These are phyloP conservation scores for Diaporthe sp. DNA, from an alignment of 2,329 filamentous ascomycete genomes.

Conservation along the genomic window DNA sequence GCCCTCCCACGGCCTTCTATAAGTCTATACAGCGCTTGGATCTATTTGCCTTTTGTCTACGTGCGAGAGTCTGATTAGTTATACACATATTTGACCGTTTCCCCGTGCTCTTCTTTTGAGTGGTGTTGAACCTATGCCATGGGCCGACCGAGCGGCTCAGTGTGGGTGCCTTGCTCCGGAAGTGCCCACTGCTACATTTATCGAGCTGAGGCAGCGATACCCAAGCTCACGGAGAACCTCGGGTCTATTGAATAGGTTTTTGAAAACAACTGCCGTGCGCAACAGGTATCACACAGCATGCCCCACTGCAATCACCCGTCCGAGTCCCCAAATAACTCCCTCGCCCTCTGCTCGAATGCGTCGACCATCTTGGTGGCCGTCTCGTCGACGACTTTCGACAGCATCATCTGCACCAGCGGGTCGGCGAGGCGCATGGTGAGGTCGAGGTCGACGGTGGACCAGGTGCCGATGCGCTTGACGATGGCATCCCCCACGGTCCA, in stretches of 20 bases:
- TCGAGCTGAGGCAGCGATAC: not conserved
- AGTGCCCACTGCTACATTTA: not conserved
- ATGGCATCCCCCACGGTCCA: conserved; percentile 71
- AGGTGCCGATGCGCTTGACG: conserved; percentile 51
- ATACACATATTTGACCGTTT: not conserved
- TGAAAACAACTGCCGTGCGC: too few species aligned
- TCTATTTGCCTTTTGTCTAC: conserved; percentile 40
- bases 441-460: conserved; percentile 81
- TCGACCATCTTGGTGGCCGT: conserved; percentile 91
- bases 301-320: conserved; percentile 4
- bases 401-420: conserved; percentile 87
- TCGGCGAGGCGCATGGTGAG: conserved; percentile 90
- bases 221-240: not conserved
- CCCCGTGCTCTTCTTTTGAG: not conserved
- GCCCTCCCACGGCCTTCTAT: conserved; percentile 39
- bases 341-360: conserved; percentile 89
- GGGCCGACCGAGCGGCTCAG: not conserved
- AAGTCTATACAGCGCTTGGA: conserved; percentile 46
- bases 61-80: conserved; percentile 37
- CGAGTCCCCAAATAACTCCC: conserved; percentile 62
- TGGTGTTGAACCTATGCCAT: not conserved
- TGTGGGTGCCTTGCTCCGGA: not conserved
- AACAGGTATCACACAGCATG: not conserved
- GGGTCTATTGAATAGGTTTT: not conserved
- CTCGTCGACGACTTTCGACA: conserved; percentile 84